phyloP scores from a whole-genome alignment of 305 asterid species.

The Fraxinus xanthoxyloides region DNA sequence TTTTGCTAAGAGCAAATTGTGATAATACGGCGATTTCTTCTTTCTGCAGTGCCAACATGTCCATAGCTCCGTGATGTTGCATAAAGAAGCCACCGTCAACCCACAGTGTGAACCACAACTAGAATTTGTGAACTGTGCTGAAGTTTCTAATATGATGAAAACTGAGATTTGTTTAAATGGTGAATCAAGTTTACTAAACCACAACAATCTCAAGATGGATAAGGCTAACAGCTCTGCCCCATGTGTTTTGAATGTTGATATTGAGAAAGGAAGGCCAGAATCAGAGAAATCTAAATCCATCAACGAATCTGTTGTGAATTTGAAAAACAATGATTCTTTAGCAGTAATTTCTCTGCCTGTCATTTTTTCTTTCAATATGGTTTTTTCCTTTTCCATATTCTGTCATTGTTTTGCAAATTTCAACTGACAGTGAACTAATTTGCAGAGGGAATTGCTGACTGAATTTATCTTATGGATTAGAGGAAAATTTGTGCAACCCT shows the following conservation, averaged over 20 bases:
- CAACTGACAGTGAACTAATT: slow-evolving; percentile 17
- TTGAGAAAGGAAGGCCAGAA: slow-evolving; percentile 67
- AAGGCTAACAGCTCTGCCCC: slow-evolving; percentile 34
- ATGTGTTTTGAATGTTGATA: slow-evolving; percentile 39
- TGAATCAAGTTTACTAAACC: slow-evolving; percentile 35
- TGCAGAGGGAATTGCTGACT: slow-evolving; percentile 67
- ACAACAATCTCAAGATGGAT: slow-evolving; percentile 36
- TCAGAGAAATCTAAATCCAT: slow-evolving; percentile 28
- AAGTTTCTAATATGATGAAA: slow-evolving; percentile 41
- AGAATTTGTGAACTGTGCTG: slow-evolving; percentile 21
- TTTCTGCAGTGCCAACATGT: slow-evolving; percentile 46
- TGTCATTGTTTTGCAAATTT: not conserved
- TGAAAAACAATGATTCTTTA: slow-evolving; percentile 48
- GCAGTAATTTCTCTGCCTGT: slow-evolving; percentile 35
- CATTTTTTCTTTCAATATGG: not conserved
- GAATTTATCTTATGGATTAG: slow-evolving; percentile 64
- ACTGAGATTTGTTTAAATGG: slow-evolving; percentile 34
- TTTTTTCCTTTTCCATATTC: not conserved
- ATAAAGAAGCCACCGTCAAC: slow-evolving; percentile 37
- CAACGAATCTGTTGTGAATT: slow-evolving; percentile 36
- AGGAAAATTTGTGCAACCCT: slow-evolving; percentile 72
- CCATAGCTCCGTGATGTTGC: slow-evolving; percentile 33
- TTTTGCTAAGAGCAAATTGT: slow-evolving; percentile 7
- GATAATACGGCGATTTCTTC: not conserved
- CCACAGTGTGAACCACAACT: slow-evolving; percentile 34